Percentiles rank a stretch among this genome's conserved stretches.
These are phyloP conservation scores for Plantago elongata DNA, from an alignment of 257 asterid genomes.

Conservation along the genomic window DNA sequence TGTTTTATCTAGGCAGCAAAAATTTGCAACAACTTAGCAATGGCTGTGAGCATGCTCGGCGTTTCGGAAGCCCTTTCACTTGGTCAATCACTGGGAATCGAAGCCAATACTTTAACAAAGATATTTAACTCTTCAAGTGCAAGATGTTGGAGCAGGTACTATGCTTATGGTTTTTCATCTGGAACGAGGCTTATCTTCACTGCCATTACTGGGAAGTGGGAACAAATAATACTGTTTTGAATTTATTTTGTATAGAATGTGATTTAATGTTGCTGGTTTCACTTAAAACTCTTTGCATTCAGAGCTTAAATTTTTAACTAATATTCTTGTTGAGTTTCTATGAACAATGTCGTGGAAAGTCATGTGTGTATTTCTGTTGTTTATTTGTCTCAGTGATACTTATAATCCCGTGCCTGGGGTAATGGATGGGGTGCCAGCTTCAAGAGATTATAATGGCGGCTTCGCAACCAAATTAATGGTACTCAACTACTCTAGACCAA, in stretches of 20 bases:
- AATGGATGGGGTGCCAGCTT: conserved; percentile 91
- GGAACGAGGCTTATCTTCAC: background rate
- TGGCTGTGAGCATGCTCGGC: conserved; percentile 97
- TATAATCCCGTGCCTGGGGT: conserved; percentile 99
- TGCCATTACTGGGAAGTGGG: background rate
- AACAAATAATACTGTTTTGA: background rate
- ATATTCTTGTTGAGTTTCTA: no score
- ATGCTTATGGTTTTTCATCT: conserved; percentile 9
- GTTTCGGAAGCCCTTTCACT: conserved; percentile 91
- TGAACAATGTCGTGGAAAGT: background rate
- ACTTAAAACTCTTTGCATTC: no score
- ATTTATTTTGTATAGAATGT: background rate
- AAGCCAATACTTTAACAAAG: conserved; percentile 65
- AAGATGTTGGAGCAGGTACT: conserved; percentile 99
- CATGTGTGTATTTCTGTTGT: background rate
- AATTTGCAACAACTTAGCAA: conserved; percentile 90
- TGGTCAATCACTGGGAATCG: conserved; percentile 78
- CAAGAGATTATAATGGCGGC: conserved; percentile 82
- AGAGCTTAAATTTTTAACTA: no score
- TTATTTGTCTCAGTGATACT: conserved; percentile 49
- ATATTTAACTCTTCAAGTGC: conserved; percentile 89
- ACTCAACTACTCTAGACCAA: background rate
- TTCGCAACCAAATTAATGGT: conserved; percentile 93
- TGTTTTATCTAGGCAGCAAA: conserved; percentile 59
- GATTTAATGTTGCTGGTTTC: no score